Percentiles rank a stretch among this genome's conserved stretches.
phyloP scores from a whole-genome alignment of 176 grass and related monocot species.

The Tuctoria greenei region DNA sequence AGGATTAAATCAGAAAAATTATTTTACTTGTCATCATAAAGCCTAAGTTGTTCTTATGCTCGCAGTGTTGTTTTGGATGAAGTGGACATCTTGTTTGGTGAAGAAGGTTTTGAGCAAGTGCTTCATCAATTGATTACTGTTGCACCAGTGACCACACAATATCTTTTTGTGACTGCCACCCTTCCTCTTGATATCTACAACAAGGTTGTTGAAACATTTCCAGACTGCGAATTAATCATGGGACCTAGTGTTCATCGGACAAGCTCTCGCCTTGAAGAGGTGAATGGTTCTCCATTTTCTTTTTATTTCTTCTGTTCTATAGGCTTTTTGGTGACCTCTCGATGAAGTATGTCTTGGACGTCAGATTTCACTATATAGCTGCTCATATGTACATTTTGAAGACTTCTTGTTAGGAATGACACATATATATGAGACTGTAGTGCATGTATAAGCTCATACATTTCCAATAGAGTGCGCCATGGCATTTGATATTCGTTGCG shows the following conservation, averaged over 20 bases:
- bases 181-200: constrained; percentile 88
- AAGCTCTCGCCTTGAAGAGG: constrained; percentile 92
- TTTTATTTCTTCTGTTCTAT: neutral
- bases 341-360: neutral
- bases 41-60: neutral
- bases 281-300: constrained; percentile 23
- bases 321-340: neutral
- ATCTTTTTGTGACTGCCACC: constrained; percentile 94
- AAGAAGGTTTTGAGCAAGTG: constrained; percentile 89
- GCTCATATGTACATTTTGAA: neutral
- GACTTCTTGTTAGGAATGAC: neutral
- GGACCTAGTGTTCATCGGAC: constrained; percentile 89
- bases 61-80: constrained; percentile 90
- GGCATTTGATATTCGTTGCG: neutral
- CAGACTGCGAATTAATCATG: constrained; percentile 87
- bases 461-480: neutral
- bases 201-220: constrained; percentile 86
- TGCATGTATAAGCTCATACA: neutral
- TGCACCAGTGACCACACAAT: constrained; percentile 77
- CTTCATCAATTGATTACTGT: constrained; percentile 67
- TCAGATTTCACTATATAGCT: neutral
- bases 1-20: neutral
- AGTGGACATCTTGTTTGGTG: constrained; percentile 86
- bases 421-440: neutral
- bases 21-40: neutral